These are phyloP conservation scores for Populus trichocarpa DNA, from an alignment of 441 rosid species.

Conservation along the genomic window DNA sequence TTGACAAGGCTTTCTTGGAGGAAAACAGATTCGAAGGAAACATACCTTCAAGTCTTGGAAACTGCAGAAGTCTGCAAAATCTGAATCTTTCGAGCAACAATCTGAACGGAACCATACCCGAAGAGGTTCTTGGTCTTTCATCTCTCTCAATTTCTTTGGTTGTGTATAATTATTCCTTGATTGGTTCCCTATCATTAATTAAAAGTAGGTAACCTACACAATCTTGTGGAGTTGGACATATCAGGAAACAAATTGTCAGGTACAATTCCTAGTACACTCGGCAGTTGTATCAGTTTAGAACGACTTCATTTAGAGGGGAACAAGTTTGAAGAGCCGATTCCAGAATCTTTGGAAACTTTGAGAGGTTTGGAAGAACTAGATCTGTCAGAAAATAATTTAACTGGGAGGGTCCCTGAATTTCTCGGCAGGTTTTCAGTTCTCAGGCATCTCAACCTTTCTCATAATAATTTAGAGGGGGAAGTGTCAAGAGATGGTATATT, in stretches of 20 bases:
- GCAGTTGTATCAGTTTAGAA: slow-evolving; percentile 28
- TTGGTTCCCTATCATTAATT: slow-evolving; percentile 27
- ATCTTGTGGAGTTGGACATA: slow-evolving; percentile 32
- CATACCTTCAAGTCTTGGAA: slow-evolving; percentile 43
- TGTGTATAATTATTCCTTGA: slow-evolving; percentile 33
- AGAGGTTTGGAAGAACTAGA: too few relatives aligned
- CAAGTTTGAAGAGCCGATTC: slow-evolving; percentile 31
- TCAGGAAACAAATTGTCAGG: slow-evolving; percentile 34
- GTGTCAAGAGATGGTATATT: slow-evolving; percentile 19
- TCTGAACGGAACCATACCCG: slow-evolving; percentile 19
- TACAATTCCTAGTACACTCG: slow-evolving; percentile 1
- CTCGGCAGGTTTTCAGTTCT: too few relatives aligned
- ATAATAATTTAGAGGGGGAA: background rate
- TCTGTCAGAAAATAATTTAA: too few relatives aligned
- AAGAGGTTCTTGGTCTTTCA: slow-evolving; percentile 24
- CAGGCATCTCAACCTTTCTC: too few relatives aligned
- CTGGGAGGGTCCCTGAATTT: too few relatives aligned
- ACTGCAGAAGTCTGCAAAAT: slow-evolving; percentile 24
- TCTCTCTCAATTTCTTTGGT: slow-evolving; percentile 35
- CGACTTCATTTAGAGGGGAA: slow-evolving; percentile 6
- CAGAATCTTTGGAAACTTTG: slow-evolving; percentile 24
- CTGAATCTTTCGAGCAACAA: slow-evolving; percentile 6
- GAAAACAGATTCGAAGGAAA: slow-evolving; percentile 36
- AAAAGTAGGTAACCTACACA: slow-evolving; percentile 26
- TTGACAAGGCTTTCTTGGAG: slow-evolving; percentile 29